phyloP scores from a whole-genome alignment of 768 basidiomycete species.

The Lepiota venenata region DNA sequence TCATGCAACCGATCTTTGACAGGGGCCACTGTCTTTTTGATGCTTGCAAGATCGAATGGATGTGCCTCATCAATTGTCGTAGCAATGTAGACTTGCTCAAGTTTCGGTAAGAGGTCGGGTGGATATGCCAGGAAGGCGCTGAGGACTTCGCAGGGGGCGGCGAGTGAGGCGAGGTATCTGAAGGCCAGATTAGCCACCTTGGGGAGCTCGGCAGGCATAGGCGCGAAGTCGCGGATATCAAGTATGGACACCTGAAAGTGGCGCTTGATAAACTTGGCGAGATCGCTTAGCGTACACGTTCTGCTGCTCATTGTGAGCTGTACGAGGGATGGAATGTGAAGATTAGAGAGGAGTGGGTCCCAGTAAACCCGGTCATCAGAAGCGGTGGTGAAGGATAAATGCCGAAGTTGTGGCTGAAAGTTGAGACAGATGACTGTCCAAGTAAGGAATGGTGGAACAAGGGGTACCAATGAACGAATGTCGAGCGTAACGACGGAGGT shows the following conservation, averaged over 20 bases:
- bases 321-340: slow-evolving; percentile 4
- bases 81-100: slow-evolving; percentile 5
- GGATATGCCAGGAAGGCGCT: slow-evolving; percentile 5
- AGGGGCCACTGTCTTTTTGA: background rate
- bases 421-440: slow-evolving; percentile 9
- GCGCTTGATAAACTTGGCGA: slow-evolving; percentile 8
- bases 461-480: slow-evolving; percentile 2
- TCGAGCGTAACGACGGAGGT: slow-evolving; percentile 10
- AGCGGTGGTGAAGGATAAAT: slow-evolving; percentile 9
- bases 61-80: background rate
- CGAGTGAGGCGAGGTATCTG: background rate
- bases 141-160: slow-evolving; percentile 1
- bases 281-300: slow-evolving; percentile 7
- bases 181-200: slow-evolving; percentile 5
- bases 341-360: slow-evolving; percentile 9
- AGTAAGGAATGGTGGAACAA: slow-evolving; percentile 9
- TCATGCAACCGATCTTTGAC: background rate
- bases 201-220: slow-evolving; percentile 6
- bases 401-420: slow-evolving; percentile 1
- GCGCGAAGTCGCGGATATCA: slow-evolving; percentile 9
- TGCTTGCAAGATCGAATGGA: slow-evolving; percentile 3
- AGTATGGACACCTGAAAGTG: slow-evolving; percentile 9
- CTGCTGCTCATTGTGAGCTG: slow-evolving; percentile 6
- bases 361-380: slow-evolving; percentile 5
- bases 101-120: background rate